phyloP scores from a whole-genome alignment of 306 rosid genomes.

The Cucurbita argyrosperma region DNA sequence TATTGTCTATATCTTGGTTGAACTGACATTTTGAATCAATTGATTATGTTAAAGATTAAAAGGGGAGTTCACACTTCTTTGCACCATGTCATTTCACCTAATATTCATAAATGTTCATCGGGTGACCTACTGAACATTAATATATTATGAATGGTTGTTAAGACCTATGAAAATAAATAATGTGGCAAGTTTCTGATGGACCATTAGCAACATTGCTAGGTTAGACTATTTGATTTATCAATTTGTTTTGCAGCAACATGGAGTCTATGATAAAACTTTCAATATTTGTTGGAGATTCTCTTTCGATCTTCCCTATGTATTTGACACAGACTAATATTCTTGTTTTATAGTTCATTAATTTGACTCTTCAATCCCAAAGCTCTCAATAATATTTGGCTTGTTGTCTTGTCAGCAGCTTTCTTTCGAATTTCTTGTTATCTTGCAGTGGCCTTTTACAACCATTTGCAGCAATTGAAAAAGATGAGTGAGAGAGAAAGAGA shows the following conservation, averaged over 20 bases:
- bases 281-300: not conserved
- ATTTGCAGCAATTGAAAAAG: not conserved
- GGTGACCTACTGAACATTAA: not conserved
- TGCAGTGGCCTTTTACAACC: not conserved
- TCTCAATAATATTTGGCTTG: not conserved
- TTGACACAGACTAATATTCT: not conserved
- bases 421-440: not conserved
- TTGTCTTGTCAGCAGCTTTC: not conserved
- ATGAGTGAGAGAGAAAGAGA: not conserved
- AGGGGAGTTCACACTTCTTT: conserved; percentile 1
- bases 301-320: not conserved
- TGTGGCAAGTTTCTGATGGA: not conserved
- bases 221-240: not conserved
- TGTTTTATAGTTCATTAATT: not conserved
- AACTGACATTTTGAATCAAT: not conserved
- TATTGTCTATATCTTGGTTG: not conserved
- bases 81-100: not conserved
- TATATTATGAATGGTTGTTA: conserved; percentile 4
- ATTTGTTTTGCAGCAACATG: not conserved
- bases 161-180: not conserved
- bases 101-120: not conserved
- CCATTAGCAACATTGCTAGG: not conserved
- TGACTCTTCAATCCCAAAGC: conserved; percentile 1
- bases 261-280: not conserved
- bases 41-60: not conserved